phyloP scores from a whole-genome alignment of 2,329 filamentous ascomycete genomes.

The Macrophomina phaseolina region DNA sequence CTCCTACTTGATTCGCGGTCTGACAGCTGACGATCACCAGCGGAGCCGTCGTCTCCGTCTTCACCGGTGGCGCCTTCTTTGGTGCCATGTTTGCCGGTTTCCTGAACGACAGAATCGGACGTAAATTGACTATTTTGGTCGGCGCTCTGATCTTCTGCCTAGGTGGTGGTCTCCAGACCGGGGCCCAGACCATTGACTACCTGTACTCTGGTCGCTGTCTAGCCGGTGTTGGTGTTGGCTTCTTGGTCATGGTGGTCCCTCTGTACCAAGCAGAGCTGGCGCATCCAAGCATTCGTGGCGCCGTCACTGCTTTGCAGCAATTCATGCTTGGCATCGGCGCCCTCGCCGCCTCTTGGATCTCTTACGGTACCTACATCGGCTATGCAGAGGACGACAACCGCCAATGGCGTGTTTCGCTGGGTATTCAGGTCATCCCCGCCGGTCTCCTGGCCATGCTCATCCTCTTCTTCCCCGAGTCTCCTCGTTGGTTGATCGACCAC shows the following conservation, averaged over 20 bases:
- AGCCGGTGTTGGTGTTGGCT: constrained; percentile 69
- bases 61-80: constrained; percentile 77
- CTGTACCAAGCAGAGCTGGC: constrained; percentile 81
- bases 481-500: constrained; percentile 76
- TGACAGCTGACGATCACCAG: constrained; percentile 40
- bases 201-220: constrained; percentile 74
- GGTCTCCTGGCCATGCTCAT: constrained; percentile 69
- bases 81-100: constrained; percentile 70
- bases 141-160: constrained; percentile 75
- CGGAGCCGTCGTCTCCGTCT: constrained; percentile 76
- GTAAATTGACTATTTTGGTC: constrained; percentile 73
- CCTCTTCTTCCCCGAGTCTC: constrained; percentile 71
- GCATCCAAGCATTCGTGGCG: constrained; percentile 77
- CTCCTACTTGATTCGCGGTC: not conserved
- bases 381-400: constrained; percentile 54
- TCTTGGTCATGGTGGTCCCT: constrained; percentile 69
- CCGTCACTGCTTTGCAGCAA: constrained; percentile 77
- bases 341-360: constrained; percentile 74
- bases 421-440: constrained; percentile 74
- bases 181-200: constrained; percentile 63
- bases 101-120: constrained; percentile 67
- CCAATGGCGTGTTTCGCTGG: constrained; percentile 69
- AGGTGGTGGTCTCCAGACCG: constrained; percentile 76
- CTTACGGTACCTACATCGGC: constrained; percentile 65
- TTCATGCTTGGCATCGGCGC: constrained; percentile 83